These are phyloP conservation scores for Cladophialophora chaetospira DNA, from an alignment of 2,329 filamentous ascomycete species.

Conservation along the genomic window DNA sequence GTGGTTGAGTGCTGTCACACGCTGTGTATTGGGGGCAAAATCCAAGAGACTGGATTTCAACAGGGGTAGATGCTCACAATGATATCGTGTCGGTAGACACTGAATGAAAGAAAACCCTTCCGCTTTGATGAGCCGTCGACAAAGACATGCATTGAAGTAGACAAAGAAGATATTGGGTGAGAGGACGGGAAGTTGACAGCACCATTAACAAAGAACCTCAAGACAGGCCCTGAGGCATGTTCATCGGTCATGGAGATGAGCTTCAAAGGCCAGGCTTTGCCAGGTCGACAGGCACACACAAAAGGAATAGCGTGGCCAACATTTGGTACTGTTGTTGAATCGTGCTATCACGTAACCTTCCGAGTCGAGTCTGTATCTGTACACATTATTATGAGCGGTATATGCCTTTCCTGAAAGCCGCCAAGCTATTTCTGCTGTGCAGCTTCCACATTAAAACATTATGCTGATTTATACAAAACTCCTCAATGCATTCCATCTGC, in stretches of 20 bases:
- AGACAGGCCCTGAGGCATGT: no score
- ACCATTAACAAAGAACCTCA: no score
- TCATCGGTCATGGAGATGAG: not conserved
- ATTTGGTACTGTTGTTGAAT: not conserved
- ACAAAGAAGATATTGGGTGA: not conserved
- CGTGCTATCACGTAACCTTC: not conserved
- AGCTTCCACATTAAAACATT: not conserved
- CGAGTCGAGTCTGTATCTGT: conserved; percentile 16
- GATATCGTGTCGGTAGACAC: not conserved
- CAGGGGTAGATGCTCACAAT: not conserved
- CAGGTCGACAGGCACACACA: no score
- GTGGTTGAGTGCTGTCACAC: not conserved
- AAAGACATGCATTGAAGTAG: not conserved
- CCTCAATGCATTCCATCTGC: conserved; percentile 31
- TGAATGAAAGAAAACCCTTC: not conserved
- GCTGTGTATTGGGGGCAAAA: not conserved
- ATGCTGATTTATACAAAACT: conserved; percentile 4
- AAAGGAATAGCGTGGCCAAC: no score
- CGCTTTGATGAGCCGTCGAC: not conserved
- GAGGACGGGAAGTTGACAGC: not conserved
- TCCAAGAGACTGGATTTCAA: not conserved
- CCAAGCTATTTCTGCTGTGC: not conserved
- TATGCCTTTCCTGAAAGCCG: conserved; percentile 16
- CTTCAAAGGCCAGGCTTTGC: no score
- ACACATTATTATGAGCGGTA: conserved; percentile 23